Base-by-base conservation (phyloP, 73 alveolate genomes). In the Stentor coeruleus region DNA sequence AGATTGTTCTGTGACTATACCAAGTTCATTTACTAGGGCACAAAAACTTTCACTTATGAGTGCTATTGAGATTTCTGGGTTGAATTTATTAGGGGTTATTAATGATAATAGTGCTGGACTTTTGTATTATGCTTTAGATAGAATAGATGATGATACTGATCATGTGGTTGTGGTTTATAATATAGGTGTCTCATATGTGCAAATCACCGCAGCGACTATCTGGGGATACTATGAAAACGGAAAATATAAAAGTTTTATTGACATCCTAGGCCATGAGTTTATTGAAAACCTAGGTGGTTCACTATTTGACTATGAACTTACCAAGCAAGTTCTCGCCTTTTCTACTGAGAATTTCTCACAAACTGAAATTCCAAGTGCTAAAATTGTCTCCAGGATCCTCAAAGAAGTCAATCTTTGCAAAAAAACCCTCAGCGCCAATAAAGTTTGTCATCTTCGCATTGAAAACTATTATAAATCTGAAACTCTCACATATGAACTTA, bases 71-170 rank as follows among this genome's bases (percentile, higher is more conserved):
- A 80, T 95, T 35, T 97, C 98, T 60, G 98, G 97, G 4, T 88
- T 96, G 77, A 91, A 89, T 81, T 93, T 95, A 28, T 85, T 95
- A 15, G 84, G 92, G 42, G 74, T 96, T 38, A 86, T 98, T 60
- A 95, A 97, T 88, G 99, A 98, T 82, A 94, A 96, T 38, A 94
- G 99, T n/a, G 99, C 99, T 31, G 95, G 94, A 41, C 93, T 99
- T 31, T 92, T 98, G 36, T 89, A 95, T 85, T 98, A 98, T 81
- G 99, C 99, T 74, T 90, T 98, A 86, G 93, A 89, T 91, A 97
- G 99, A 91, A 89, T 89, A 91, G 90, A 86, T 60, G 98, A 95
- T n/a, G 92, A 92, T 41, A 91, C 97, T 41, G 90, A 98, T 88
- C 82, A 91, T 49, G 99, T 97, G 1, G 20, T 49, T 6, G 98